Conservation (phyloP, 495 filamentous ascomycete species). For the Daldinia childiae region DNA sequence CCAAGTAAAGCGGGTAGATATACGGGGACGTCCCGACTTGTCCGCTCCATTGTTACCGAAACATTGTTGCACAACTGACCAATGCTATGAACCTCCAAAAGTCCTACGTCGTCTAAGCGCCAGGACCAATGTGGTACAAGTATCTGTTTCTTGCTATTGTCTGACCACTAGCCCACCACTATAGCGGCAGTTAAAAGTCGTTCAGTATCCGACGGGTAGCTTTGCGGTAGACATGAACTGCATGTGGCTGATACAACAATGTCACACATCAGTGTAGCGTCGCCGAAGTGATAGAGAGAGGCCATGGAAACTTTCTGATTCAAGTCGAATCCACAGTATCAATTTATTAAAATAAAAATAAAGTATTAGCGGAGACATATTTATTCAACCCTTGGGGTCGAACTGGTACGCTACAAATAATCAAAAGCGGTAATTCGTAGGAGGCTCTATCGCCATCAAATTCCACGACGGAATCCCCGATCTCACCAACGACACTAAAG, state of each 20-base stretch:
- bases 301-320: not conserved
- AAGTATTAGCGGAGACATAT: not conserved
- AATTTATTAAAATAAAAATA: not conserved
- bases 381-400: not conserved
- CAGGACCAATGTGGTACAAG: slow-evolving; percentile 5
- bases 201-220: slow-evolving; percentile 10
- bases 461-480: slow-evolving; percentile 8
- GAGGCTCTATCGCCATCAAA: not conserved
- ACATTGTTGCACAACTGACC: slow-evolving; percentile 7
- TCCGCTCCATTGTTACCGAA: slow-evolving; percentile 10
- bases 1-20: slow-evolving; percentile 2
- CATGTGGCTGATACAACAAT: not conserved
- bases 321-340: not conserved
- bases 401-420: not conserved
- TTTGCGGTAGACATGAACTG: slow-evolving; percentile 5
- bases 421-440: not conserved
- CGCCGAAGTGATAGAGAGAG: not conserved
- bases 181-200: slow-evolving; percentile 10
- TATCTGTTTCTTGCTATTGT: not conserved
- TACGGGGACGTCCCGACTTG: slow-evolving; percentile 31
- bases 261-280: not conserved
- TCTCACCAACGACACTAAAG: slow-evolving; percentile 1
- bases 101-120: not conserved
- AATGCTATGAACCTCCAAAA: not conserved
- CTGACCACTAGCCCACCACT: slow-evolving; percentile 8